Evolutionary conservation across 2,329 filamentous ascomycete genomes (phyloP).

Genomic region (Monilinia aucupariae): DNA sequence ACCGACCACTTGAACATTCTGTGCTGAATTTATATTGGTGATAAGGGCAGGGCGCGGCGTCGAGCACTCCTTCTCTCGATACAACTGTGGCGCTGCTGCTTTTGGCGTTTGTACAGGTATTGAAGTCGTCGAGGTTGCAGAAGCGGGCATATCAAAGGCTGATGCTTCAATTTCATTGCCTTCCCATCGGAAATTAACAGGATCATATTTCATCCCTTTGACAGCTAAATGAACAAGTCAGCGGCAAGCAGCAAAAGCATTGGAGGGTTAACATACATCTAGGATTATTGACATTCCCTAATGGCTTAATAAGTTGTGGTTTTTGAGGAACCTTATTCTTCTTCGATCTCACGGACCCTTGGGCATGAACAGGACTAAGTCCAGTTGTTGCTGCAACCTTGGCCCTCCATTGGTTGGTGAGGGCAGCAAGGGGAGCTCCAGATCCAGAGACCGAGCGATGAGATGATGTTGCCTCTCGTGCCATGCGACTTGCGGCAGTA

Average conservation of each 20-base stretch:
- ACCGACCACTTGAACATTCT: conserved; percentile 89
- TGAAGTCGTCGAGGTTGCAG: conserved; percentile 49
- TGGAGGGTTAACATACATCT: conserved; percentile 59
- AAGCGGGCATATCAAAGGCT: conserved; percentile 64
- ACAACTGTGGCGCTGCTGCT: conserved; percentile 45
- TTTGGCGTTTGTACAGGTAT: conserved; percentile 40
- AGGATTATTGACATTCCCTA: conserved; percentile 67
- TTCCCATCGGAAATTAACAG: conserved; percentile 82
- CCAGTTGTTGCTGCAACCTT: conserved; percentile 34
- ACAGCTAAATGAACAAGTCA: conserved; percentile 51
- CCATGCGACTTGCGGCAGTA: conserved; percentile 60
- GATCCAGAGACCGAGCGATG: conserved; percentile 50
- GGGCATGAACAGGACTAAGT: conserved; percentile 45
- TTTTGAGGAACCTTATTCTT: conserved; percentile 57
- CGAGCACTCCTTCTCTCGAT: conserved; percentile 51
- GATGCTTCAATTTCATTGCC: conserved; percentile 84
- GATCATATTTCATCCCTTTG: conserved; percentile 96
- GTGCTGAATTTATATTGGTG: conserved; percentile 76
- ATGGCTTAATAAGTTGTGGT: conserved; percentile 83
- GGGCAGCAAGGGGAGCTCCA: conserved; percentile 46
- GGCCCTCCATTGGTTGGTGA: conserved; percentile 38
- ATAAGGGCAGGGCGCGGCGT: conserved; percentile 75
- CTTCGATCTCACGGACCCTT: conserved; percentile 46
- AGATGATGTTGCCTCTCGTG: conserved; percentile 56
- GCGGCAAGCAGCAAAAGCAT: neutral